Evolutionary conservation across 2,329 filamentous ascomycete species (phyloP), one percentile per base, ranked within the genome.

Genomic region (Neofusicoccum kwambonambiense): DNA sequence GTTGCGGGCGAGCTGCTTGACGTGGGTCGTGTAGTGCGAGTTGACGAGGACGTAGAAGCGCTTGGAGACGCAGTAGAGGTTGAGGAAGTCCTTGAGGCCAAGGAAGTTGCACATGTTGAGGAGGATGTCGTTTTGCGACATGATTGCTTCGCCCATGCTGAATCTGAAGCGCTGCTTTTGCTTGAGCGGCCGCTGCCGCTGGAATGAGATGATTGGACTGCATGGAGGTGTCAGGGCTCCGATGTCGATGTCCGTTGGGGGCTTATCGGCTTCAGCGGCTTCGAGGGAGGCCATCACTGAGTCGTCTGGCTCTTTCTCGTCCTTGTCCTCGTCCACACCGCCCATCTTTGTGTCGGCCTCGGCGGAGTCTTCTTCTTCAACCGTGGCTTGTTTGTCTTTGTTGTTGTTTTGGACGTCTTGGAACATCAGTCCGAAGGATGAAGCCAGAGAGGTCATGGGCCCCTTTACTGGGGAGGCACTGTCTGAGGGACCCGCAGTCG

Each of bases 1-100:
- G 62, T 79, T 71, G 1, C 75, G 74, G 1, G 87, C 84, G 76
- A 86, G 86, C 17, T 81, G 76, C 60, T 92, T 81, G 65, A 85
- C 67, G 0, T 68, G 84, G 42, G 85, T 85, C 8, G 83, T 83
- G 72, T 88, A 83, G 69, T 88, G 81, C 60, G 74, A 75, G 62
- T 69, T 68, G 54, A 77, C 66, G 45, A 73, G 70, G 66, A 72
- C 76, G 69, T 79, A 76, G 64, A 78, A 78, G 49, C 75, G 72
- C 39, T 78, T 79, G 69, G 75, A 74, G 67, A 78, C 76, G 65
- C 73, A 70, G 69, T 77, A 78, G 35, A 79, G 71, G 49, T 71
- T 58, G 49, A 73, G 56, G 22, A 78, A 66, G 5, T 67, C 51
- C 0, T 63, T 4, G n/a, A 71, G 69, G 0, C 69, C 67, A 1